These are phyloP conservation scores for Kodamaea plutei DNA, from an alignment of 1,139 yeast species.

Conservation along the genomic window DNA sequence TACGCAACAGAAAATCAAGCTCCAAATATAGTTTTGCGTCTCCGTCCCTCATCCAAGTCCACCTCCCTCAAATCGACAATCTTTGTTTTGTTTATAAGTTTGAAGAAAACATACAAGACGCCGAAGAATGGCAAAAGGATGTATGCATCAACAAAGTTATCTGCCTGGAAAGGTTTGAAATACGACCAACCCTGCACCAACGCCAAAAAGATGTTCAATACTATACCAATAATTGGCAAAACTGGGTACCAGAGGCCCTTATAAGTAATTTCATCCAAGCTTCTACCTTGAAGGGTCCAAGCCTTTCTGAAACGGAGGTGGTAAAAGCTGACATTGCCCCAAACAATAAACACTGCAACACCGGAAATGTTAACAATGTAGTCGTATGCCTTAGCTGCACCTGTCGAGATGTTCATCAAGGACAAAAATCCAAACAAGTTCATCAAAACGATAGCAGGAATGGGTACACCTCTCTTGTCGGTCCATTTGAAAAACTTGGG, in stretches of 20 bases:
- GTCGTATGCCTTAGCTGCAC: constrained; percentile 49
- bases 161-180: constrained; percentile 58
- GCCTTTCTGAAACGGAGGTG: constrained; percentile 50
- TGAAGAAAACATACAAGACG: constrained; percentile 38
- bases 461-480: constrained; percentile 49
- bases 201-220: constrained; percentile 50
- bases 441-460: constrained; percentile 44
- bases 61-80: constrained; percentile 39
- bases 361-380: constrained; percentile 55
- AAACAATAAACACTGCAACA: constrained; percentile 54
- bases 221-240: constrained; percentile 48
- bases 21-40: no score
- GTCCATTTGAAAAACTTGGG: constrained; percentile 41
- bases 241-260: constrained; percentile 51
- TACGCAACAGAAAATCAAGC: no score
- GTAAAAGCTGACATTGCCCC: constrained; percentile 42
- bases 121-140: constrained; percentile 57
- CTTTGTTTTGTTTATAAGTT: constrained; percentile 39
- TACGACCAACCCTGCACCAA: constrained; percentile 68
- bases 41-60: constrained; percentile 44
- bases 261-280: constrained; percentile 49
- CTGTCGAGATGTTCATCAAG: constrained; percentile 47
- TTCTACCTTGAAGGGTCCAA: constrained; percentile 44
- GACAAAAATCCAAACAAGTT: constrained; percentile 50
- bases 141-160: constrained; percentile 62